Evolutionary conservation across 208 protist genomes (phyloP), one percentile per base, ranked within the genome.

Genomic region (Trypanosoma congolense): DNA sequence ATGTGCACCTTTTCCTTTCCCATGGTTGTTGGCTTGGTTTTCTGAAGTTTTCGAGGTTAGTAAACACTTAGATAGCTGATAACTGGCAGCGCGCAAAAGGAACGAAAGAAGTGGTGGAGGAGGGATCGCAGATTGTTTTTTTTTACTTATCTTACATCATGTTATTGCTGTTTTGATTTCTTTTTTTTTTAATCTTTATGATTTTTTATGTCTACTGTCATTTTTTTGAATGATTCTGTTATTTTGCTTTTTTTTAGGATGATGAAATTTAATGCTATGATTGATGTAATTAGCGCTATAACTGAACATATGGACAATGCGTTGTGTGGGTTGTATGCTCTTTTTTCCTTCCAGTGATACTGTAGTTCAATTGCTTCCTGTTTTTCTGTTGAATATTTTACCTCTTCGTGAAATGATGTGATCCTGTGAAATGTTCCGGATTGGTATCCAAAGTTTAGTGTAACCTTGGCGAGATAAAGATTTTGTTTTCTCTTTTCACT

Each of bases 1-100:
- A 86, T 69, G 49, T 82, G 75, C 30, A 72, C 62, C 69, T 84
- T 85, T 60, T 87, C 74, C 61, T 81, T 81, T 38, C 75, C 70
- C 75, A 81, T 81, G 10, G 10, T 24, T 51, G 10, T 31, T 51
- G 10, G 10, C 30, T 55, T 24, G 9, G 10, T 40, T 41, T 25
- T 12, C 6, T 12, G 33, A 12, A 38, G 33, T 16, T 6, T 38
- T 38, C 6, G 12, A 6, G 6, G 6, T 38, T 38, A 38, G 12
- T 38, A 38, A 38, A 38, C 33, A 38, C 33, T 38, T 38, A 38
- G 12, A 38, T 38, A 0, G 33, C 33, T 6, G n/a, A n/a, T n/a
- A n/a, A n/a, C n/a, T n/a, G n/a, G n/a, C n/a, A n/a, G n/a, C n/a
- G n/a, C n/a, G n/a, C n/a, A n/a, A n/a, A n/a, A n/a, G n/a, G n/a